phyloP scores from a whole-genome alignment of 179 eudicot genomes.

The Patellifolia procumbens region DNA sequence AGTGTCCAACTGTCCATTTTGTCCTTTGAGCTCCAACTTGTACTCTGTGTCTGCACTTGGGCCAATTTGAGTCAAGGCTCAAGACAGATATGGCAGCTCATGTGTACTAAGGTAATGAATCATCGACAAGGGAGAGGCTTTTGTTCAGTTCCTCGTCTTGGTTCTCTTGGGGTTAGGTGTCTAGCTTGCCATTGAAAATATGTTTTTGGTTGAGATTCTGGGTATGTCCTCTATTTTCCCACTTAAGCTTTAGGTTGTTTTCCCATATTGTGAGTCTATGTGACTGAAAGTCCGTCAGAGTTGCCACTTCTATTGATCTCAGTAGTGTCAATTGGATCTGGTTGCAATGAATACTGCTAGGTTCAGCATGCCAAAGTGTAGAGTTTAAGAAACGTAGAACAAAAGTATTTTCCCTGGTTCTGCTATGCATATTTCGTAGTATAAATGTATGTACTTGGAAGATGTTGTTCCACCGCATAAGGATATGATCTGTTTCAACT shows the following conservation, averaged over 20 bases:
- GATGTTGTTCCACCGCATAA: neutral
- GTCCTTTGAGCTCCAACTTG: no score
- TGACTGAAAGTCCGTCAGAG: neutral
- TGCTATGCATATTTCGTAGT: neutral
- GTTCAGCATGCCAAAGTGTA: neutral
- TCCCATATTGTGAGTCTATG: neutral
- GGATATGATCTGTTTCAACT: conserved; percentile 1
- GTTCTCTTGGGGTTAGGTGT: no score
- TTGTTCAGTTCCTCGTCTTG: no score
- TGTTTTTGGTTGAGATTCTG: no score
- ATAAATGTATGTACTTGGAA: neutral
- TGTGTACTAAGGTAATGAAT: no score
- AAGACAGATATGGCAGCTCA: no score
- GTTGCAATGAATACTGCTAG: neutral
- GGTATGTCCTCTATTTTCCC: neutral
- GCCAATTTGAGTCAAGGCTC: no score
- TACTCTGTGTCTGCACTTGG: no score
- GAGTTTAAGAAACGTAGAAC: neutral
- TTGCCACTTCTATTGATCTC: neutral
- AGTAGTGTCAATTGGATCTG: neutral
- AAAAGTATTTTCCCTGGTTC: neutral
- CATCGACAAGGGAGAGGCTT: no score
- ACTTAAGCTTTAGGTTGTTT: neutral
- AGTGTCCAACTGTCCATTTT: no score
- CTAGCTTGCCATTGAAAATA: no score